Conservation (phyloP, 2,329 filamentous ascomycete genomes). For the Claviceps sp. region DNA sequence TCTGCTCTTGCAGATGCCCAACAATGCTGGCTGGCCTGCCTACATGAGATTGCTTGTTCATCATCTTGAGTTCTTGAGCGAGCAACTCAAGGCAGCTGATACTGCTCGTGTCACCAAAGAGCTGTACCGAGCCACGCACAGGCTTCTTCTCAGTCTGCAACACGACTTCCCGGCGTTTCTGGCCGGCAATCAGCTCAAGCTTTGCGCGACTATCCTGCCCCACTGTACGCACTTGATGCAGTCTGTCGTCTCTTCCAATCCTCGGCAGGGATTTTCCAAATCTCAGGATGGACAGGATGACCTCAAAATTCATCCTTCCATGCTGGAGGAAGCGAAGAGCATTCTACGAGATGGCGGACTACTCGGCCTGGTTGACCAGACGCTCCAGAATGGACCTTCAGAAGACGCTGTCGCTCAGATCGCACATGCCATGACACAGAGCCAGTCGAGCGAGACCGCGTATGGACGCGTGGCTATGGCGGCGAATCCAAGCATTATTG, state of each 20-base stretch:
- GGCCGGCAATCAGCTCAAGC: conserved; percentile 68
- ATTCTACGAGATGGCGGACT: conserved; percentile 42
- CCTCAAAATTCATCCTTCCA: conserved; percentile 51
- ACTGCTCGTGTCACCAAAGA: conserved; percentile 61
- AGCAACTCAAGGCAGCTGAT: conserved; percentile 62
- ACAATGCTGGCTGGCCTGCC: conserved; percentile 59
- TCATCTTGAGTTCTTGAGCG: conserved; percentile 60
- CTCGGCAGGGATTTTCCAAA: conserved; percentile 50
- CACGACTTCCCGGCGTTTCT: conserved; percentile 94
- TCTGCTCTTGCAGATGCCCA: conserved; percentile 53
- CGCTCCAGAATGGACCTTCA: conserved; percentile 46
- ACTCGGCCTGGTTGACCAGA: conserved; percentile 44
- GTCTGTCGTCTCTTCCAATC: conserved; percentile 70
- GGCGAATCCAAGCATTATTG: conserved; percentile 58
- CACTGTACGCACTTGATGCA: conserved; percentile 84
- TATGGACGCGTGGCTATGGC: conserved; percentile 54
- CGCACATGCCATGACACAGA: conserved; percentile 54
- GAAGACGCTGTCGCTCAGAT: conserved; percentile 67
- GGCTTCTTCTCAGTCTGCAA: conserved; percentile 72
- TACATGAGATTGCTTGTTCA: conserved; percentile 63
- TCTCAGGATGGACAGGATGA: conserved; percentile 62
- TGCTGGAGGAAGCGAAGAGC: conserved; percentile 48
- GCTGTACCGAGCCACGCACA: conserved; percentile 71
- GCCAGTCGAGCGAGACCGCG: conserved; percentile 43
- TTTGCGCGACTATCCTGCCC: conserved; percentile 69